Conservation (phyloP, 257 asterid species). For the Nicotiana benthamiana region DNA sequence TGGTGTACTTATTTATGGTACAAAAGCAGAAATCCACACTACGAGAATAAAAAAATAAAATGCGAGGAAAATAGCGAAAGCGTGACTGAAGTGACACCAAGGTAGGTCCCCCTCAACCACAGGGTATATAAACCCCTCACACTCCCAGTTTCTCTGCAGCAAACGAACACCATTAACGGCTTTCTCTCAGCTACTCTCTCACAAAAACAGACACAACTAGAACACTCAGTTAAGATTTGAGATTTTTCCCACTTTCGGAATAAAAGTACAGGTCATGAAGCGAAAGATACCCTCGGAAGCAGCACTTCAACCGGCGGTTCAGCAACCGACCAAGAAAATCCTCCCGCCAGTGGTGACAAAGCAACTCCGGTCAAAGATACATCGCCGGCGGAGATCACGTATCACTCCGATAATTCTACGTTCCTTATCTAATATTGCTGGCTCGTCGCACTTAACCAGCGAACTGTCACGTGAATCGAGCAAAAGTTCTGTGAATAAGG, state of each 20-base stretch:
- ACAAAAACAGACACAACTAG: not conserved
- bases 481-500: no score
- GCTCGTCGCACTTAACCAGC: slow-evolving; percentile 23
- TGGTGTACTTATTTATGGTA: no score
- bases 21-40: no score
- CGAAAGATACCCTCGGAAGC: not conserved
- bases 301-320: not conserved
- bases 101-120: slow-evolving; percentile 22
- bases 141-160: no score
- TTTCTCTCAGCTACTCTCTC: no score
- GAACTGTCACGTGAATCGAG: not conserved
- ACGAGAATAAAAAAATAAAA: no score
- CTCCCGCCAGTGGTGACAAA: slow-evolving; percentile 10
- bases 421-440: slow-evolving; percentile 26
- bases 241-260: not conserved
- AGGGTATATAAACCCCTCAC: slow-evolving; percentile 31
- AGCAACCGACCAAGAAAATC: no score
- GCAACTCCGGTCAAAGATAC: slow-evolving; percentile 63
- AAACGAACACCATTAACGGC: no score
- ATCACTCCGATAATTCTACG: slow-evolving; percentile 33
- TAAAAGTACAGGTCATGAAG: not conserved
- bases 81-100: not conserved
- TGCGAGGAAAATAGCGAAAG: not conserved
- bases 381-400: slow-evolving; percentile 47
- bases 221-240: no score